A percentile compares a stretch with the other conserved stretches of the same genome.
These are phyloP conservation scores for Akanthomyces dipterigenus DNA, from an alignment of 2,329 filamentous ascomycete species.

Conservation along the genomic window DNA sequence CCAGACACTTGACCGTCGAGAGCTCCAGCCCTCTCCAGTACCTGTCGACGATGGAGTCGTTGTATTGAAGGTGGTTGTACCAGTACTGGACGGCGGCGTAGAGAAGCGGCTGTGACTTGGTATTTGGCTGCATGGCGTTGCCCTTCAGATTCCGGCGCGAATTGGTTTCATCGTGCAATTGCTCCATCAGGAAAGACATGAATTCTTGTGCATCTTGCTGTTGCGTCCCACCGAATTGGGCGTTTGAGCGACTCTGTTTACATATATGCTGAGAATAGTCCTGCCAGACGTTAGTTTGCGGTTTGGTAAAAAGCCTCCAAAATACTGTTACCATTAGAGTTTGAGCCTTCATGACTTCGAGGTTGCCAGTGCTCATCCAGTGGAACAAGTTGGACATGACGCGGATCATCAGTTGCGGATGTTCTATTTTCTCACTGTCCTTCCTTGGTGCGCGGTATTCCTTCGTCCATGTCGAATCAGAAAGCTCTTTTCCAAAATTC, in stretches of 20 bases:
- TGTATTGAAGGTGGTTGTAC: constrained; percentile 60
- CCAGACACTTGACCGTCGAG: constrained; percentile 62
- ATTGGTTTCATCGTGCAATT: constrained; percentile 83
- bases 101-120: constrained; percentile 27
- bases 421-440: constrained; percentile 44
- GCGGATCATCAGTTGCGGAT: constrained; percentile 53
- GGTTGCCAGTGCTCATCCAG: constrained; percentile 47
- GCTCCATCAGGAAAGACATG: constrained; percentile 72
- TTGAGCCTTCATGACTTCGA: constrained; percentile 44
- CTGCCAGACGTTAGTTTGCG: constrained; percentile 27
- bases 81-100: constrained; percentile 68
- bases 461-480: constrained; percentile 53
- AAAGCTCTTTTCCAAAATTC: constrained; percentile 57
- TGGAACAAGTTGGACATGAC: constrained; percentile 53
- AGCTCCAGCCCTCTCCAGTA: constrained; percentile 75
- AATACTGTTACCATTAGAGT: constrained; percentile 48
- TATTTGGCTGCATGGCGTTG: constrained; percentile 25
- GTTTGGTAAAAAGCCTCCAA: constrained; percentile 11
- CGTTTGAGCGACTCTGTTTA: constrained; percentile 21
- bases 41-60: constrained; percentile 69
- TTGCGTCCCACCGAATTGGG: constrained; percentile 59
- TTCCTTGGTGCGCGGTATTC: constrained; percentile 63
- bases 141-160: constrained; percentile 37
- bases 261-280: constrained; percentile 46
- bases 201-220: constrained; percentile 95